A percentile compares a stretch with the other conserved stretches of the same genome.
Conservation (phyloP, 1,284 basidiomycete genomes). For the Pseudozyma tsukubaensis region DNA sequence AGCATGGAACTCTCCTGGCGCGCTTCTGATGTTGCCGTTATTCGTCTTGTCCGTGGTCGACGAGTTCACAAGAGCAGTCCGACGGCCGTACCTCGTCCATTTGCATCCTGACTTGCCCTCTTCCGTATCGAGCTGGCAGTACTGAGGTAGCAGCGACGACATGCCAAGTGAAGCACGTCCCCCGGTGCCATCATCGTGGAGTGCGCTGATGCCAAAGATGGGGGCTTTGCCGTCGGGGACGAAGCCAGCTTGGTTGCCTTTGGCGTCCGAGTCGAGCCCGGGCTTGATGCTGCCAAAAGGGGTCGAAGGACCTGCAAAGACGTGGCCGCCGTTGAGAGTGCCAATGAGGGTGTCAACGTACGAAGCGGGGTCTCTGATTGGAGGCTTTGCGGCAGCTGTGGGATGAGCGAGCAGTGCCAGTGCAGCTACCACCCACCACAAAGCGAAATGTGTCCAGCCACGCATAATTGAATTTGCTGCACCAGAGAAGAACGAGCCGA, state of each 20-base stretch:
- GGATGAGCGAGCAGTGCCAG: not conserved
- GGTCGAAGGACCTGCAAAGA: constrained; percentile 33
- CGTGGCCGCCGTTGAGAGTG: constrained; percentile 42
- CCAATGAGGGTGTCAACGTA: constrained; percentile 39
- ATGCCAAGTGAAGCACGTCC: constrained; percentile 31
- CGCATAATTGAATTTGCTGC: too few species aligned
- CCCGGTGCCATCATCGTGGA: constrained; percentile 45
- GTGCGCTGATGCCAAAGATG: constrained; percentile 35
- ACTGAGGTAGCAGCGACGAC: constrained; percentile 38
- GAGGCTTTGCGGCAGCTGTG: not conserved
- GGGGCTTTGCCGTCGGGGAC: constrained; percentile 23
- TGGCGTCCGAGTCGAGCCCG: constrained; percentile 26
- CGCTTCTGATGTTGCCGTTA: constrained; percentile 5
- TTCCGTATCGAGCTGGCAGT: constrained; percentile 30
- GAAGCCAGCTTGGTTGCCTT: constrained; percentile 40
- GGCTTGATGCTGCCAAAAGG: constrained; percentile 47
- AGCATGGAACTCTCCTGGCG: constrained; percentile 20
- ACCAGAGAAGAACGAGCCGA: too few species aligned
- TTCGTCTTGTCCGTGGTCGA: not conserved
- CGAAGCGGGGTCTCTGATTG: constrained; percentile 15
- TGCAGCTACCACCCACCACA: too few species aligned
- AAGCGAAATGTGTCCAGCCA: not conserved
- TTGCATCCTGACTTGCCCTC: constrained; percentile 29
- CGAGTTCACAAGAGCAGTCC: constrained; percentile 1
- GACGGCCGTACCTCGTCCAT: constrained; percentile 15